These are phyloP conservation scores for Corniculantispora saksenae DNA, from an alignment of 2,329 filamentous ascomycete species.

Conservation along the genomic window DNA sequence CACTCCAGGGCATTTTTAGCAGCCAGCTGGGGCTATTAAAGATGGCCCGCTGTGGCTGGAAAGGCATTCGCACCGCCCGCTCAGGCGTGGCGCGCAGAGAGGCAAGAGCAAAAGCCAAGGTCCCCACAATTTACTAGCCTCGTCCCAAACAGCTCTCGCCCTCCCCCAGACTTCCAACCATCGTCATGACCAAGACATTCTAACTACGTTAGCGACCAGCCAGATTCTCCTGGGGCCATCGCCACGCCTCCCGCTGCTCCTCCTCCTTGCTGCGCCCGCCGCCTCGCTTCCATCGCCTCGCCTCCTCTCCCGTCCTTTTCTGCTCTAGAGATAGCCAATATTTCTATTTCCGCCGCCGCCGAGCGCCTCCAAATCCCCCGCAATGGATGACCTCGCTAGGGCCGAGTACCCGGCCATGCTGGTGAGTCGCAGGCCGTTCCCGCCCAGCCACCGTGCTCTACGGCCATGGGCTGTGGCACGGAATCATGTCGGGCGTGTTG, in stretches of 20 bases:
- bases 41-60: neutral
- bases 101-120: neutral
- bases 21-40: neutral
- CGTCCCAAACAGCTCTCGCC: conserved; percentile 7
- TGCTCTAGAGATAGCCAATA: conserved; percentile 24
- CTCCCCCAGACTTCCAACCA: conserved; percentile 6
- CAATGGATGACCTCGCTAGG: conserved; percentile 77
- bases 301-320: neutral
- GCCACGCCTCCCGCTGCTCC: neutral
- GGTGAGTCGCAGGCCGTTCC: conserved; percentile 57
- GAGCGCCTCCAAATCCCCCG: conserved; percentile 34
- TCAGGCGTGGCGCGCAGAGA: neutral
- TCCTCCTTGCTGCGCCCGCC: neutral
- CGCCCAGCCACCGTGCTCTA: neutral
- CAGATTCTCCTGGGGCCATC: conserved; percentile 7
- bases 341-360: conserved; percentile 11
- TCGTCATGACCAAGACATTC: conserved; percentile 19
- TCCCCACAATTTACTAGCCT: conserved; percentile 14
- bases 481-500: conserved; percentile 14
- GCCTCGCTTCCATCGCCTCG: neutral
- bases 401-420: conserved; percentile 93
- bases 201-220: neutral
- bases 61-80: neutral
- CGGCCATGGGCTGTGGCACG: neutral
- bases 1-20: neutral